Evolutionary conservation across 345 rosid genomes (phyloP).

Genomic region (Salix udensis): DNA sequence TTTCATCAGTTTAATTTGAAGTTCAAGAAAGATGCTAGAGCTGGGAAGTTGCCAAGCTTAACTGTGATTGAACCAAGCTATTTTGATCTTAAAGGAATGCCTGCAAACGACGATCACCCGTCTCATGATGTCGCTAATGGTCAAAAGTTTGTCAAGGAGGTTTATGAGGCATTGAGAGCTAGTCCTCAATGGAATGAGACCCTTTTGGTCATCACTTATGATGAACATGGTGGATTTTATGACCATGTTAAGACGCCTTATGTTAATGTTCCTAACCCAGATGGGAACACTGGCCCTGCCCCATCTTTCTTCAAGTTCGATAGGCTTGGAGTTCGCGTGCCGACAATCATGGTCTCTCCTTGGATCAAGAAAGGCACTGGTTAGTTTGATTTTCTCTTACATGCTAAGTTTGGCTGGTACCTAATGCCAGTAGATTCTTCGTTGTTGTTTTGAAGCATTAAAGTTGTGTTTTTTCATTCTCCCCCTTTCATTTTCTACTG

Average conservation of each 20-base stretch:
- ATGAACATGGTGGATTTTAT: constrained; percentile 92
- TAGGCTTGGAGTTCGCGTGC: constrained; percentile 88
- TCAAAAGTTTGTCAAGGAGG: constrained; percentile 77
- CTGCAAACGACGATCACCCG: constrained; percentile 94
- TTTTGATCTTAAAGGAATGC: constrained; percentile 60
- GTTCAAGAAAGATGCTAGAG: constrained; percentile 66
- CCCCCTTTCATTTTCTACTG: neutral
- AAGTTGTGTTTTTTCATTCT: neutral
- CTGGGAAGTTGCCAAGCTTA: constrained; percentile 70
- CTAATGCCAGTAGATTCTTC: neutral
- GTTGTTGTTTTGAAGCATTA: neutral
- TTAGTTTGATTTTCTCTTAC: constrained; percentile 20
- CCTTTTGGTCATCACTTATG: constrained; percentile 74
- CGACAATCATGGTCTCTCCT: constrained; percentile 89
- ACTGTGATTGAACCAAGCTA: constrained; percentile 88
- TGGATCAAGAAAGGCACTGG: constrained; percentile 97
- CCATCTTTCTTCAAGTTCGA: constrained; percentile 91
- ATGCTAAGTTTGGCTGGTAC: neutral
- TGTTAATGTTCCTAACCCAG: constrained; percentile 73
- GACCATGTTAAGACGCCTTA: constrained; percentile 91
- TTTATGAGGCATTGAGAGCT: constrained; percentile 74
- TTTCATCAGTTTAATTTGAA: constrained; percentile 57
- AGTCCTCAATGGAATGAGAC: constrained; percentile 98
- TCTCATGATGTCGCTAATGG: constrained; percentile 89
- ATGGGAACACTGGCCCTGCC: constrained; percentile 87